Evolutionary conservation across 352 stramenopile genomes (phyloP).

Genomic region (Pythium scleroteichum): DNA sequence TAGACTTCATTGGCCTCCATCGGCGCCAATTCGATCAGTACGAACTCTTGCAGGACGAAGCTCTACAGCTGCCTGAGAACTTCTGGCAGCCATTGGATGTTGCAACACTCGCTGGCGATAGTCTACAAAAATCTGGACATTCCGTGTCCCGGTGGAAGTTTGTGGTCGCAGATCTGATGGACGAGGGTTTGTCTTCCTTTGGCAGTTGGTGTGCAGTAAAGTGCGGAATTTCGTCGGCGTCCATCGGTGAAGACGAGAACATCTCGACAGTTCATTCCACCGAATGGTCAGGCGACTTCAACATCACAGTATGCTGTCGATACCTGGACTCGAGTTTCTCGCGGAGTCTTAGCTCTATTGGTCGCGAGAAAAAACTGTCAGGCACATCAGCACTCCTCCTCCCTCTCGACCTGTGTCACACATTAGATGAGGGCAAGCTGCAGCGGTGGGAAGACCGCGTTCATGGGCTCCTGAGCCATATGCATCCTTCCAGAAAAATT

Average conservation of each 20-base stretch:
- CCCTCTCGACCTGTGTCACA: constrained; percentile 49
- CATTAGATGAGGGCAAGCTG: constrained; percentile 35
- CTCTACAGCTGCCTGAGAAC: neutral
- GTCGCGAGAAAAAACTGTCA: constrained; percentile 35
- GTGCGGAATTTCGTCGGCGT: constrained; percentile 34
- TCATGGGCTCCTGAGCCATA: constrained; percentile 29
- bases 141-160: constrained; percentile 57
- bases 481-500: constrained; percentile 39
- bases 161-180: constrained; percentile 69
- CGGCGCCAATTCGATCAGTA: constrained; percentile 7
- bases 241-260: constrained; percentile 29
- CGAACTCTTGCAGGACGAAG: neutral
- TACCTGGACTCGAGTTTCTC: constrained; percentile 51
- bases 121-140: neutral
- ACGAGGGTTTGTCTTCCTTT: constrained; percentile 57
- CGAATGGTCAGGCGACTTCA: constrained; percentile 29
- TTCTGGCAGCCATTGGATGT: constrained; percentile 41
- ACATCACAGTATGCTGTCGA: constrained; percentile 51
- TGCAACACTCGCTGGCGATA: constrained; percentile 29
- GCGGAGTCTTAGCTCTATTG: constrained; percentile 2
- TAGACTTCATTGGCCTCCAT: constrained; percentile 27
- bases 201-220: constrained; percentile 72
- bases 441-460: constrained; percentile 49
- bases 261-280: constrained; percentile 22
- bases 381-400: constrained; percentile 57